These are phyloP conservation scores for Begonia masoniana DNA, from an alignment of 306 rosid species.

Conservation along the genomic window DNA sequence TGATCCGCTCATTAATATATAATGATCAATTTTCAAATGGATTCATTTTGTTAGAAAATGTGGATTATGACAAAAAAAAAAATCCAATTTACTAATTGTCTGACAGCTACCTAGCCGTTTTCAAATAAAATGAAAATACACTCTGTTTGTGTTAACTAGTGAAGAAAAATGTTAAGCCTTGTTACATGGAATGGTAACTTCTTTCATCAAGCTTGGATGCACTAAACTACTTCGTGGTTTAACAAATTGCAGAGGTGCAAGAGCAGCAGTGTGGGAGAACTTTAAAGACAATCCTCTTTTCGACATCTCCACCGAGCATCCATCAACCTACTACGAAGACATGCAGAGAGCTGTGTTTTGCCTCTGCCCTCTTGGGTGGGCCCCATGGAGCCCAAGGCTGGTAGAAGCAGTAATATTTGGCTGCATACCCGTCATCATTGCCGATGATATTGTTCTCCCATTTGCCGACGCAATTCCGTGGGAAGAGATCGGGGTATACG, in stretches of 20 bases:
- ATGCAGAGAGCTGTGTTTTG: slow-evolving; percentile 96
- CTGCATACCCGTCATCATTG: slow-evolving; percentile 94
- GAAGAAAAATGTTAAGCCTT: not conserved
- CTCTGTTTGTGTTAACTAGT: no score
- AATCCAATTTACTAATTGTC: no score
- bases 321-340: slow-evolving; percentile 91
- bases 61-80: no score
- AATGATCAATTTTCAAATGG: no score
- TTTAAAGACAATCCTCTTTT: slow-evolving; percentile 91
- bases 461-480: slow-evolving; percentile 98
- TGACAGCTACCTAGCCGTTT: no score
- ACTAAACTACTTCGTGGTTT: not conserved
- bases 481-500: slow-evolving; percentile 90
- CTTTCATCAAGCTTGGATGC: not conserved
- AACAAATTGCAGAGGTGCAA: slow-evolving; percentile 51
- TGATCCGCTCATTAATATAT: no score
- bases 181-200: not conserved
- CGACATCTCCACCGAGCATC: slow-evolving; percentile 93
- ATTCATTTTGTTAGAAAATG: no score
- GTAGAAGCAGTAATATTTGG: slow-evolving; percentile 97
- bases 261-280: slow-evolving; percentile 99
- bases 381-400: slow-evolving; percentile 97
- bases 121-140: no score
- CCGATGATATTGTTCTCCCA: slow-evolving; percentile 91
- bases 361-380: slow-evolving; percentile 98